A percentile compares a stretch with the other conserved stretches of the same genome.
Conservation (phyloP, 2,329 filamentous ascomycete genomes). For the Passalora sequoiae region DNA sequence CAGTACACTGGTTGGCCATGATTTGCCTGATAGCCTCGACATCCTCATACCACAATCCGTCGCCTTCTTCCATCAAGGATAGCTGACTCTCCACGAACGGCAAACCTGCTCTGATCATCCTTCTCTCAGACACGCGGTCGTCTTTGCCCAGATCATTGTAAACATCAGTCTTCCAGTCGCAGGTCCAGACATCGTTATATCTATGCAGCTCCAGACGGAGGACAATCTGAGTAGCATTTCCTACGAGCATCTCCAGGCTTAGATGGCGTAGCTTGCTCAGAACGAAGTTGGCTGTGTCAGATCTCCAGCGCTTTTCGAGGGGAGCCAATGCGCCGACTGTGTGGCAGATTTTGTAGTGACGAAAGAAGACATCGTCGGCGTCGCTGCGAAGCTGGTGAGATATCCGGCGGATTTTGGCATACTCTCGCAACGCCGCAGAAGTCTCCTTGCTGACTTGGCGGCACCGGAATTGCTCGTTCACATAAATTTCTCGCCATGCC, state of each 20-base stretch:
- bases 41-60: not conserved
- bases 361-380: conserved; percentile 3
- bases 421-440: not conserved
- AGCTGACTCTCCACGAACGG: not conserved
- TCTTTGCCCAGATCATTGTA: not conserved
- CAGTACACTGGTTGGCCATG: conserved; percentile 4
- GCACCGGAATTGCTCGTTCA: conserved; percentile 3
- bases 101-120: conserved; percentile 1
- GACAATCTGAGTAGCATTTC: not conserved
- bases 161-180: conserved; percentile 2
- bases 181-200: not conserved
- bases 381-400: not conserved
- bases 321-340: not conserved
- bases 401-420: not conserved
- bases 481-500: not conserved
- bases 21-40: not conserved
- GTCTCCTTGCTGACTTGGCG: not conserved
- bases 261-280: not conserved
- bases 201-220: not conserved
- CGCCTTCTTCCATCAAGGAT: not conserved
- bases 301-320: not conserved
- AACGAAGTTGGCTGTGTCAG: not conserved
- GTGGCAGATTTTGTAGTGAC: not conserved
- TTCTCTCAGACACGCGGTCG: not conserved
- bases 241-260: not conserved